Evolutionary conservation across 2,329 filamentous ascomycete genomes (phyloP), one percentile per base, ranked within the genome.

Genomic region (Fusarium cyanostomum): DNA sequence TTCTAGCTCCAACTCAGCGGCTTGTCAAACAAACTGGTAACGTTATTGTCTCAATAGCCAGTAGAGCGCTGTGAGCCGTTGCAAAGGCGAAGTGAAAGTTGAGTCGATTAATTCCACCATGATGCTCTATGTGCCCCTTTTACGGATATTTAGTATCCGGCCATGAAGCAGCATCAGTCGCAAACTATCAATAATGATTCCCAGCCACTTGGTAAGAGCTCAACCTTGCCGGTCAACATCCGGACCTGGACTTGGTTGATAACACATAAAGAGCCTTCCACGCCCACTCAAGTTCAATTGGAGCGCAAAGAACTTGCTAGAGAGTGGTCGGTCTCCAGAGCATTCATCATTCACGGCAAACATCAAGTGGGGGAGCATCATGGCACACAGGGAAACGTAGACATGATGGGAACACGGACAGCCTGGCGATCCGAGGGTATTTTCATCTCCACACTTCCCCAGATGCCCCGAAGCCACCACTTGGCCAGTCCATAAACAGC

Each of bases 361-460:
- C 28, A 39, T 24, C 7, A 15, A 41, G 51, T 45, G 50, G 59
- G 54, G 48, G 50, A 38, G 33, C 21, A 30, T 9, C 34, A 44
- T 45, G 30, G 44, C 44, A 59, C 37, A 38, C 41, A 53, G 52
- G 33, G 45, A 48, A 56, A 37, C 37, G 42, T 48, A 16, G 49
- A 42, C 15, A 54, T 46, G 44, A 54, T 46, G 49, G 35, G 39
- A 37, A 52, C 60, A 61, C 43, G 15, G 52, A 52, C 34, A 39
- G 16, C 21, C 21, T 11, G 5, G 45, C 16, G 26, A 52, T 39
- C 37, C 10, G 12, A 38, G 50, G 37, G 30, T 13, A 38, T 38
- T 34, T 21, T 16, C 21, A 46, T 37, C 62, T 55, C 62, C 62
- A 65, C 52, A 59, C 45, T 52, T 35, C 62, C 61, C 58, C 52